Percentiles rank a stretch among this genome's conserved stretches.
phyloP scores from a whole-genome alignment of 2,329 filamentous ascomycete genomes.

The Fusarium buharicum region DNA sequence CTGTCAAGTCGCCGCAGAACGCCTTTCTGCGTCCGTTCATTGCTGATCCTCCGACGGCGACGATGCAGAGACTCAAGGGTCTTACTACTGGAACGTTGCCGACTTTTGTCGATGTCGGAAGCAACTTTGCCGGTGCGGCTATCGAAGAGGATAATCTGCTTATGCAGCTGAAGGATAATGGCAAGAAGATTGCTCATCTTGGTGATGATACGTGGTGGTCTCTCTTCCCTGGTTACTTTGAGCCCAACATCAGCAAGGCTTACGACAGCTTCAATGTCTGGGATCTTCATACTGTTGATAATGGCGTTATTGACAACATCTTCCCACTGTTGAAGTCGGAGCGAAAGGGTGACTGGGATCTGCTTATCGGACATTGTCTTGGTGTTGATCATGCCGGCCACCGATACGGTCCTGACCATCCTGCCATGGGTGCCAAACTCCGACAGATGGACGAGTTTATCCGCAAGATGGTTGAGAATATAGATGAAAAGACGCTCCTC shows the following conservation, averaged over 20 bases:
- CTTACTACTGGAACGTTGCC: conserved; percentile 94
- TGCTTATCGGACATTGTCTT: conserved; percentile 93
- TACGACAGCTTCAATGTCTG: conserved; percentile 99
- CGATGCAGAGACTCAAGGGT: conserved; percentile 90
- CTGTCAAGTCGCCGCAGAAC: conserved; percentile 77
- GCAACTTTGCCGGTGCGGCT: conserved; percentile 92
- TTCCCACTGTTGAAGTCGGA: conserved; percentile 79
- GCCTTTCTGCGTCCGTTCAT: conserved; percentile 95
- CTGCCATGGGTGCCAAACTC: conserved; percentile 90
- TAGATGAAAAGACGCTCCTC: conserved; percentile 88
- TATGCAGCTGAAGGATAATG: conserved; percentile 71
- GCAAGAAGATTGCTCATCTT: conserved; percentile 85
- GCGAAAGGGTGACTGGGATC: conserved; percentile 81
- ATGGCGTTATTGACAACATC: conserved; percentile 91
- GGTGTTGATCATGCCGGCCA: conserved; percentile 98
- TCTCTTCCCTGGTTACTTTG: conserved; percentile 93
- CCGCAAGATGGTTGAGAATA: conserved; percentile 71
- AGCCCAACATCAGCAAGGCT: conserved; percentile 82
- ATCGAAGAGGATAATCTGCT: conserved; percentile 91
- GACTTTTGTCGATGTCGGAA: conserved; percentile 92
- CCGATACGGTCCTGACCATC: conserved; percentile 91
- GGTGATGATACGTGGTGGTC: conserved; percentile 99
- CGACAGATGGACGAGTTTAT: conserved; percentile 90
- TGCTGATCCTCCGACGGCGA: conserved; percentile 94
- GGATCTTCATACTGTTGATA: conserved; percentile 96